phyloP scores from a whole-genome alignment of 805 yeast species.

The Scheffersomyces ergatensis region DNA sequence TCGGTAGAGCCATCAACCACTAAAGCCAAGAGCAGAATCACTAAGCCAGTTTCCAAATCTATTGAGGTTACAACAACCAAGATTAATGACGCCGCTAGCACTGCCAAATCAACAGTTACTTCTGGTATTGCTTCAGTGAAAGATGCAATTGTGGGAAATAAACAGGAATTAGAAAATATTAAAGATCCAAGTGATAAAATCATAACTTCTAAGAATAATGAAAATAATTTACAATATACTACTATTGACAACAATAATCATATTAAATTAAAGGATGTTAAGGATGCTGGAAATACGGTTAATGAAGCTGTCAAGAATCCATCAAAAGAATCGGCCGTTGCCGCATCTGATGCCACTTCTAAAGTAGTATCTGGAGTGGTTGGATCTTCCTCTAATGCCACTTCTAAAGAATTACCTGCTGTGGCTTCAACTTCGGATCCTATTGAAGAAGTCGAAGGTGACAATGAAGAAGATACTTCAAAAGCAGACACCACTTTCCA shows the following conservation, averaged over 20 bases:
- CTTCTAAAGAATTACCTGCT: not conserved
- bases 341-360: not conserved
- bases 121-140: not conserved
- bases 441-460: constrained; percentile 1
- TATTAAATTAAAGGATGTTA: constrained; percentile 11
- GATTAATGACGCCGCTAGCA: not conserved
- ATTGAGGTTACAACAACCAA: not conserved
- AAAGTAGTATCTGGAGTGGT: constrained; percentile 1
- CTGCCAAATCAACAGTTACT: too few relatives aligned
- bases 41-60: not conserved
- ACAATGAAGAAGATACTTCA: constrained; percentile 1
- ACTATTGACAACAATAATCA: constrained; percentile 42
- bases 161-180: constrained; percentile 13
- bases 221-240: constrained; percentile 9
- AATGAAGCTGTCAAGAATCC: not conserved
- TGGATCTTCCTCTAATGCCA: not conserved
- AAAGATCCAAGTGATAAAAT: constrained; percentile 22
- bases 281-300: not conserved
- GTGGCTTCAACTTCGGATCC: constrained; percentile 1
- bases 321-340: constrained; percentile 1
- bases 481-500: not conserved
- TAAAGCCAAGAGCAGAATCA: not conserved
- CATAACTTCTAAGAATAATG: constrained; percentile 12
- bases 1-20: constrained; percentile 1
- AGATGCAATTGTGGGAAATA: not conserved